These are phyloP conservation scores for Pelargonium australe DNA, from an alignment of 441 rosid genomes.

Conservation along the genomic window DNA sequence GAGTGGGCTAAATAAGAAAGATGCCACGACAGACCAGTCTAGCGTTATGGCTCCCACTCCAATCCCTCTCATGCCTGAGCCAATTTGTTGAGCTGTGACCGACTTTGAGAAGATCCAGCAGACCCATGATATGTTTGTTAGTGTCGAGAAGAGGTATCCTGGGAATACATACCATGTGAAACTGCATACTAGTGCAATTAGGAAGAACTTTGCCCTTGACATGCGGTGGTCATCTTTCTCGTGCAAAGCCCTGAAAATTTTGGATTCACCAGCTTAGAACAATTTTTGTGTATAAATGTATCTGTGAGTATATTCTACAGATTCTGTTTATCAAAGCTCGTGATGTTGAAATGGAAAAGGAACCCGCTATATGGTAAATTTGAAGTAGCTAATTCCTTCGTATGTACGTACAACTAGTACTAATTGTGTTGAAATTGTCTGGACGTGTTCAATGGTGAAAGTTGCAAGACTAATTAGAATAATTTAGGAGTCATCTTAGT, in stretches of 20 bases:
- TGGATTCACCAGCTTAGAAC: not conserved
- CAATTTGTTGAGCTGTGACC: conserved; percentile 79
- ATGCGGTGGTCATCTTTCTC: conserved; percentile 58
- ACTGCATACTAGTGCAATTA: conserved; percentile 66
- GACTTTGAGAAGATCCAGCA: conserved; percentile 85
- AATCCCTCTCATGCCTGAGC: conserved; percentile 82
- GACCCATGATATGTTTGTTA: conserved; percentile 72
- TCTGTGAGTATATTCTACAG: no score
- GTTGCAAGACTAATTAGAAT: no score
- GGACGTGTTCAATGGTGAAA: no score
- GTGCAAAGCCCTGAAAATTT: conserved; percentile 57
- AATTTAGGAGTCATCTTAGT: no score
- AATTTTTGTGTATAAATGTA: not conserved
- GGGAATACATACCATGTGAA: conserved; percentile 66
- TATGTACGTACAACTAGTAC: no score
- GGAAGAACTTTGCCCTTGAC: conserved; percentile 76
- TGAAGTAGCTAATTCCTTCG: no score
- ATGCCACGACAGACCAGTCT: conserved; percentile 73
- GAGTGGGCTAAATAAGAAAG: conserved; percentile 76
- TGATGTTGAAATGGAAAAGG: no score
- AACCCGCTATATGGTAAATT: no score
- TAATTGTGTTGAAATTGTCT: no score
- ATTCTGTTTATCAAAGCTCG: no score
- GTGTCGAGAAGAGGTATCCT: conserved; percentile 70
- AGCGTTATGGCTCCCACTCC: conserved; percentile 78